These are phyloP conservation scores for Syzygium oleosum DNA, from an alignment of 345 rosid species.

Conservation along the genomic window DNA sequence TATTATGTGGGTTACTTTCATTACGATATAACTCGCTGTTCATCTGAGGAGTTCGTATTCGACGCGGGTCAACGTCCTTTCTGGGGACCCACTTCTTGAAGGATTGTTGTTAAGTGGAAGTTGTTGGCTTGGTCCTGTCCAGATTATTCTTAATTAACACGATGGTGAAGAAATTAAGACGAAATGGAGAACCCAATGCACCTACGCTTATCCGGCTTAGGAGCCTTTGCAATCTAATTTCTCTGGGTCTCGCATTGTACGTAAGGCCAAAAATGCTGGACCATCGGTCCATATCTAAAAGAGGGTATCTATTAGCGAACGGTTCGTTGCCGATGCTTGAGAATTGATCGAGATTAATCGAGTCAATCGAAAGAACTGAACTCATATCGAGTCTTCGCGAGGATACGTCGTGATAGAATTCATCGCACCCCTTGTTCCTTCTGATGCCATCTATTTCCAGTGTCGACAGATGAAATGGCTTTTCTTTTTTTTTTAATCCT, in stretches of 20 bases:
- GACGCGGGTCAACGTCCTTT: not conserved
- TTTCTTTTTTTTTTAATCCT: not conserved
- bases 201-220: rapidly evolving
- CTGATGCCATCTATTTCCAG: not conserved
- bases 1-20: not conserved
- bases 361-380: too few species aligned
- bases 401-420: too few species aligned
- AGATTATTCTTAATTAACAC: not conserved
- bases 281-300: rapidly evolving
- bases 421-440: too few species aligned
- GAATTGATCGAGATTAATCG: not conserved
- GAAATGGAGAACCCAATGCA: not conserved
- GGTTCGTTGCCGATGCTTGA: not conserved
- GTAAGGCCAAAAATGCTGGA: not conserved
- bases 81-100: not conserved
- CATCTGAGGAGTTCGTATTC: not conserved
- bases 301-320: not conserved
- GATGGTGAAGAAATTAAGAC: not conserved
- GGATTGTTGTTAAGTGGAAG: not conserved
- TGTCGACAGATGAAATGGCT: rapidly evolving
- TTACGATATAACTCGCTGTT: not conserved
- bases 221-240: rapidly evolving
- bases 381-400: too few species aligned
- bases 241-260: not conserved
- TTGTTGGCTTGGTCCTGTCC: not conserved